Evolutionary conservation across 495 filamentous ascomycete genomes (phyloP).

Genomic region (Chaetomidium leptoderma): DNA sequence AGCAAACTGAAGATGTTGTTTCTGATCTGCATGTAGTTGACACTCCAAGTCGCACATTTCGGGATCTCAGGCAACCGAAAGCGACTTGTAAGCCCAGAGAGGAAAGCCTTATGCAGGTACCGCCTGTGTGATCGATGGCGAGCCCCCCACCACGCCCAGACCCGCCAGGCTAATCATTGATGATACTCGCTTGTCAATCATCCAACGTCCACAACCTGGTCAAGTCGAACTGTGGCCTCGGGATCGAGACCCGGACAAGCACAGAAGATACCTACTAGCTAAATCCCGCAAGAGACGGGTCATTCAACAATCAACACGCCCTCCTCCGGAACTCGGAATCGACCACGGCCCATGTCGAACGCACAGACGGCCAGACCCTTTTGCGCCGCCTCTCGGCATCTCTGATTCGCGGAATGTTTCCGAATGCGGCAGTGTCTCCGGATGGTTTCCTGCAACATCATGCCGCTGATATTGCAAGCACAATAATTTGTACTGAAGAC

Average conservation of each 20-base stretch:
- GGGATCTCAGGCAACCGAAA: too few species aligned
- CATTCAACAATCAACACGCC: neutral
- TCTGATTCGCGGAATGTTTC: slow-evolving; percentile 14
- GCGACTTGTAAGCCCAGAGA: too few species aligned
- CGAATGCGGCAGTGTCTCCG: slow-evolving; percentile 11
- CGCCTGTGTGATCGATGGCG: neutral
- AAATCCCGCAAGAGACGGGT: slow-evolving; percentile 1
- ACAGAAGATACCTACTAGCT: neutral
- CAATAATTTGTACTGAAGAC: too few species aligned
- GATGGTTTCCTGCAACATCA: slow-evolving; percentile 8
- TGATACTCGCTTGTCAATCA: slow-evolving; percentile 18
- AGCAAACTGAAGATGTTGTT: neutral
- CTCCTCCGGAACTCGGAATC: slow-evolving; percentile 5
- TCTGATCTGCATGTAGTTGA: too few species aligned
- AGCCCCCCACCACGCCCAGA: neutral
- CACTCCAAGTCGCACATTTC: too few species aligned
- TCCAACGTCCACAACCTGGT: slow-evolving; percentile 16
- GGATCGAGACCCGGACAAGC: neutral
- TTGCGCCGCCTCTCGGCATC: neutral
- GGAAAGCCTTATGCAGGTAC: neutral
- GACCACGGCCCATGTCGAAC: neutral
- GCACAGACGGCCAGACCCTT: neutral
- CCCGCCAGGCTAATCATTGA: neutral
- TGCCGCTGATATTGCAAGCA: slow-evolving; percentile 7
- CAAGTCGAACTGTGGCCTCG: neutral